Conservation (phyloP, 768 basidiomycete species). For the Mycena chlorophos region DNA sequence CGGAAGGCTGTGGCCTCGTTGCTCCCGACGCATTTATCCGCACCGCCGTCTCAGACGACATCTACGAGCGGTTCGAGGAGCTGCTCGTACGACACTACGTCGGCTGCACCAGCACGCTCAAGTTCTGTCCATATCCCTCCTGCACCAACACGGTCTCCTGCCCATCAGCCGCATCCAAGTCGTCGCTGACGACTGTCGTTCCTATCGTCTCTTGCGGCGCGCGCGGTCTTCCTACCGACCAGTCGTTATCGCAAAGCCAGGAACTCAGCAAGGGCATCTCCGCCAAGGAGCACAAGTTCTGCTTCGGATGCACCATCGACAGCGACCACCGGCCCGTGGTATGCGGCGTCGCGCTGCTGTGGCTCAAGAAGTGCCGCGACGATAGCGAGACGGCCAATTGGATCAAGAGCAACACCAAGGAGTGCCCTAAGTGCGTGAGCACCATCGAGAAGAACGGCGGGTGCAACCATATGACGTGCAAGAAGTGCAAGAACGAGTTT, state of each 20-base stretch:
- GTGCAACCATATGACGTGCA: conserved; percentile 99
- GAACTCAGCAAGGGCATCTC: conserved; percentile 26
- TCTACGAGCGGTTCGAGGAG: conserved; percentile 76
- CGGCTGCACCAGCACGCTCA: conserved; percentile 73
- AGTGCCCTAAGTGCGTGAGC: conserved; percentile 94
- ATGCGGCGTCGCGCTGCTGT: conserved; percentile 85
- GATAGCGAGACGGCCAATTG: conserved; percentile 99
- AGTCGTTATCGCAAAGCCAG: conserved; percentile 35
- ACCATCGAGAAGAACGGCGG: conserved; percentile 99
- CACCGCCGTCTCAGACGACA: conserved; percentile 52
- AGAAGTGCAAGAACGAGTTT: conserved; percentile 98
- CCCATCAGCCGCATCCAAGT: conserved; percentile 70
- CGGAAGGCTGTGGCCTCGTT: conserved; percentile 67
- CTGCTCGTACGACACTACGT: conserved; percentile 91
- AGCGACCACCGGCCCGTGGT: conserved; percentile 90
- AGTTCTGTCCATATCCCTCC: conserved; percentile 93
- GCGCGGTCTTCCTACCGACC: conserved; percentile 42
- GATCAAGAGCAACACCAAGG: conserved; percentile 99
- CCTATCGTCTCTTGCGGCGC: conserved; percentile 89
- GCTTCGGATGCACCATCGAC: conserved; percentile 91
- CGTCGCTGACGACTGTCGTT: conserved; percentile 73
- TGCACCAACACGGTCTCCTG: conserved; percentile 94
- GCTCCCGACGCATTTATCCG: conserved; percentile 64
- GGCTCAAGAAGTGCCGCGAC: conserved; percentile 96
- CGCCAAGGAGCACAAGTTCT: conserved; percentile 74